Evolutionary conservation across 305 asterid genomes (phyloP).

Genomic region (Salvia sclarea): DNA sequence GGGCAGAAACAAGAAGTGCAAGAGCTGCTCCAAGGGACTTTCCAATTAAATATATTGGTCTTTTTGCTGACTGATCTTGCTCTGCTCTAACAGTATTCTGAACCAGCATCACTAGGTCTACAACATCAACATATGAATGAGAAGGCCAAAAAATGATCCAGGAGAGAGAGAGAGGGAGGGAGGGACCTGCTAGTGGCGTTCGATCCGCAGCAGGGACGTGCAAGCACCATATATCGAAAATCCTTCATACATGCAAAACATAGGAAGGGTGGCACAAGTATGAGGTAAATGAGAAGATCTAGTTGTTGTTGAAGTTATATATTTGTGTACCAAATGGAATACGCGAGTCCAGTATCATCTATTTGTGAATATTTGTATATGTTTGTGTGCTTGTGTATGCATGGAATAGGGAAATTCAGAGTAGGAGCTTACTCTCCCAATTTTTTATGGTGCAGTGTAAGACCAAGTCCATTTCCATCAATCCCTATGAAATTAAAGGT

Average conservation of each 20-base stretch:
- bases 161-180: slow-evolving; percentile 17
- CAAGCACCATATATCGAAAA: slow-evolving; percentile 53
- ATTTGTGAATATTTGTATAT: too few species aligned
- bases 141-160: not conserved
- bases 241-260: slow-evolving; percentile 31
- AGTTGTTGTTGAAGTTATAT: too few species aligned
- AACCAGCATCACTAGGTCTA: slow-evolving; percentile 48
- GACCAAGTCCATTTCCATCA: slow-evolving; percentile 53
- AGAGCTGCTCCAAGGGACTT: slow-evolving; percentile 59
- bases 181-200: slow-evolving; percentile 47
- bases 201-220: slow-evolving; percentile 49
- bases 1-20: slow-evolving; percentile 53
- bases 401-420: not conserved
- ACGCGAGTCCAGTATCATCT: too few species aligned
- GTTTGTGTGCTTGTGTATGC: not conserved
- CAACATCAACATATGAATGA: slow-evolving; percentile 7
- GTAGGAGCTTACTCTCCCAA: slow-evolving; percentile 40
- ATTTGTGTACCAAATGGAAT: not conserved
- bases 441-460: slow-evolving; percentile 35
- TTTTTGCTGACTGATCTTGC: slow-evolving; percentile 29
- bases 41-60: slow-evolving; percentile 56
- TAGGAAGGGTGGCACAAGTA: not conserved
- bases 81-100: slow-evolving; percentile 44
- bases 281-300: not conserved
- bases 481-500: slow-evolving; percentile 37